These are phyloP conservation scores for Crassisporium funariophilum DNA, from an alignment of 768 basidiomycete species.

Conservation along the genomic window DNA sequence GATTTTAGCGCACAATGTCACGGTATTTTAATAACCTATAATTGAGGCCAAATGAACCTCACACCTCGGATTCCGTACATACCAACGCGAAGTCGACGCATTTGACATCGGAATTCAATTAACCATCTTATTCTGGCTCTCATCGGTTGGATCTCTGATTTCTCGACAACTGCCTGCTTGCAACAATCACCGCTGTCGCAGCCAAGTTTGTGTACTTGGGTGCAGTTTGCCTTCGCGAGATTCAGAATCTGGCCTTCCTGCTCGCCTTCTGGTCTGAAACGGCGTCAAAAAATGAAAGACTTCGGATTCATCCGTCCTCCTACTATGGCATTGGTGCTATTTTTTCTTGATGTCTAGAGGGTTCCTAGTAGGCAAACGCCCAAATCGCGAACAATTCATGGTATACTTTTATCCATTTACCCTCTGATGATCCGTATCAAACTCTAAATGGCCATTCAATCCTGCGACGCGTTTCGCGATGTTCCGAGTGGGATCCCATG, in stretches of 20 bases:
- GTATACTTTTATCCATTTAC: conserved; percentile 12
- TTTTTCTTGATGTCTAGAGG: too few relatives aligned
- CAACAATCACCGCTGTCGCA: too few relatives aligned
- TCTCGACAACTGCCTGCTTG: background rate
- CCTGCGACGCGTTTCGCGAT: conserved; percentile 11
- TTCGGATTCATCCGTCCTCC: too few relatives aligned
- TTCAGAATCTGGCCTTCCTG: too few relatives aligned
- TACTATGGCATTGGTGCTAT: too few relatives aligned
- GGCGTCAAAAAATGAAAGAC: too few relatives aligned
- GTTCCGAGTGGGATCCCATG: conserved; percentile 6
- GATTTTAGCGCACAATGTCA: too few relatives aligned
- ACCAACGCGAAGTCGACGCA: conserved; percentile 12
- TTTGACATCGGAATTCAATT: conserved; percentile 7
- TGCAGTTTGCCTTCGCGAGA: too few relatives aligned
- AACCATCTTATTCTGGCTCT: conserved; percentile 12
- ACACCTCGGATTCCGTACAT: conserved; percentile 10
- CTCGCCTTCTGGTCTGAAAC: too few relatives aligned
- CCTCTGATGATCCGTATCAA: conserved; percentile 26
- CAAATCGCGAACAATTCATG: background rate
- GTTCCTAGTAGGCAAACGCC: background rate
- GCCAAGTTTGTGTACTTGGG: too few relatives aligned
- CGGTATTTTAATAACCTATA: conserved; percentile 11
- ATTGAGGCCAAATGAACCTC: conserved; percentile 5
- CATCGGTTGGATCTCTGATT: conserved; percentile 13
- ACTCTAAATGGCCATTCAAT: conserved; percentile 15